Percentiles rank a stretch among this genome's conserved stretches.
Conservation (phyloP, 768 basidiomycete species). For the Leccinum truebloodii region DNA sequence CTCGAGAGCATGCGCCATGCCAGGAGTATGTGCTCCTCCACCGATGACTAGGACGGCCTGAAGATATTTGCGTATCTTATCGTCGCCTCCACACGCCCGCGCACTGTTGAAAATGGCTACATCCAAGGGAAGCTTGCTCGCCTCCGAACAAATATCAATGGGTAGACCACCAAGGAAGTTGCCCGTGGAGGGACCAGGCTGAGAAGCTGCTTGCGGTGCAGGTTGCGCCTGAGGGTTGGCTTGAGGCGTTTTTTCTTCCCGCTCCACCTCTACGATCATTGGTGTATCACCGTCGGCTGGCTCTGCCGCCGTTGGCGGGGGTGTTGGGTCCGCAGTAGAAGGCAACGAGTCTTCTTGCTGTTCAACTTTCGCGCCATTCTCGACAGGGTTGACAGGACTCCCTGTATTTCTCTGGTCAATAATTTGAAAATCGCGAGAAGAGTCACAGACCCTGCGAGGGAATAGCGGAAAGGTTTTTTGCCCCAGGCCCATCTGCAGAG, state of each 20-base stretch:
- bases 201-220: slow-evolving; percentile 14
- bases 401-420: slow-evolving; percentile 15
- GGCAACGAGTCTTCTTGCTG: slow-evolving; percentile 37
- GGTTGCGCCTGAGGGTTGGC: slow-evolving; percentile 30
- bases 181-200: slow-evolving; percentile 26
- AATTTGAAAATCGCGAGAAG: background rate
- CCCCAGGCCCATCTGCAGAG: slow-evolving; percentile 26
- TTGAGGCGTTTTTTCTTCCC: slow-evolving; percentile 37
- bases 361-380: slow-evolving; percentile 33
- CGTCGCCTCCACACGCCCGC: slow-evolving; percentile 83
- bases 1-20: slow-evolving; percentile 83
- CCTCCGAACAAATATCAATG: slow-evolving; percentile 82
- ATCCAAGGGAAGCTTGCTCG: slow-evolving; percentile 88
- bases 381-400: slow-evolving; percentile 22
- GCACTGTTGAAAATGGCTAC: slow-evolving; percentile 92
- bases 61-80: slow-evolving; percentile 87
- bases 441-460: slow-evolving; percentile 28
- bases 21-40: slow-evolving; percentile 77
- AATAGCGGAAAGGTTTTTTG: slow-evolving; percentile 22
- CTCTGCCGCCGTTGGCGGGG: slow-evolving; percentile 27
- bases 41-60: slow-evolving; percentile 88
- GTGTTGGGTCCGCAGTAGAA: slow-evolving; percentile 34
- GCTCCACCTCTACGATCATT: slow-evolving; percentile 51
- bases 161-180: slow-evolving; percentile 46
- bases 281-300: slow-evolving; percentile 31